These are phyloP conservation scores for Kodamaea fukazawae DNA, from an alignment of 805 yeast genomes.

Conservation along the genomic window DNA sequence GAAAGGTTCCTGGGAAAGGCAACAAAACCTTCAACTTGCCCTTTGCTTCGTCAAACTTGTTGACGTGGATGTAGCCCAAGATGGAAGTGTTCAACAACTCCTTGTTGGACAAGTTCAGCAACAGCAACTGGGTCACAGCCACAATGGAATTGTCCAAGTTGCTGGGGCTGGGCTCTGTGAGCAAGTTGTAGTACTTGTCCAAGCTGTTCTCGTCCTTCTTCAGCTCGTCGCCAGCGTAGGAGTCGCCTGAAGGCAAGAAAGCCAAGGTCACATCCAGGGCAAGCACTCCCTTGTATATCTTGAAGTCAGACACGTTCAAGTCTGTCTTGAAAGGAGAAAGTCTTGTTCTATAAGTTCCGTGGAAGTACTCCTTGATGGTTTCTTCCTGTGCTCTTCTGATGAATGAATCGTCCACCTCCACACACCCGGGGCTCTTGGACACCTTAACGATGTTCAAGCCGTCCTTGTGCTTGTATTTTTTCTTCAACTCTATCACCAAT, in stretches of 20 bases:
- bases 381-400: slow-evolving; percentile 71
- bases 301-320: slow-evolving; percentile 58
- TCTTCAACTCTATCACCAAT: slow-evolving; percentile 58
- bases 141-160: slow-evolving; percentile 73
- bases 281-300: slow-evolving; percentile 59
- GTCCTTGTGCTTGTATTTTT: slow-evolving; percentile 41
- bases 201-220: slow-evolving; percentile 27
- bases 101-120: slow-evolving; percentile 41
- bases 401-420: slow-evolving; percentile 67
- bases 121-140: slow-evolving; percentile 48
- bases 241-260: slow-evolving; percentile 44
- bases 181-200: slow-evolving; percentile 32
- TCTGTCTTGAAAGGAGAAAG: slow-evolving; percentile 87
- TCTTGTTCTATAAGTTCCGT: slow-evolving; percentile 65
- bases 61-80: slow-evolving; percentile 73
- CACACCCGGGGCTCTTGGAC: slow-evolving; percentile 72
- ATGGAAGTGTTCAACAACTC: slow-evolving; percentile 58
- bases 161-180: slow-evolving; percentile 47
- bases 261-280: slow-evolving; percentile 36
- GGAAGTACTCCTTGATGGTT: slow-evolving; percentile 82
- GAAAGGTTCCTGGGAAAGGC: slow-evolving; percentile 87
- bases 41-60: slow-evolving; percentile 72
- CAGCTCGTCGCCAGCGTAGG: slow-evolving; percentile 27
- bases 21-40: slow-evolving; percentile 66
- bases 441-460: slow-evolving; percentile 50